phyloP scores from a whole-genome alignment of 768 basidiomycete species.

The Collybia sordida region DNA sequence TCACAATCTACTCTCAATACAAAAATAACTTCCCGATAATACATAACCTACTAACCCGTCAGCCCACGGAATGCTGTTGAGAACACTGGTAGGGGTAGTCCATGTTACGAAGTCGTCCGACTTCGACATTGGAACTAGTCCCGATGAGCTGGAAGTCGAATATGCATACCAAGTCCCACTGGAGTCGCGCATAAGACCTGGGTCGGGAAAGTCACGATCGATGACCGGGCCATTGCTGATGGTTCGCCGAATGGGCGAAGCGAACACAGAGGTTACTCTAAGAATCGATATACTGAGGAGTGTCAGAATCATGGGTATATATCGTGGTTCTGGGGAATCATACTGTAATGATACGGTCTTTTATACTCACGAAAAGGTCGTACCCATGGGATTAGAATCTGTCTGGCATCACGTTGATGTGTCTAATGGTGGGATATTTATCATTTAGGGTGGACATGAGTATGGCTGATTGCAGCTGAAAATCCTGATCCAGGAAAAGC shows the following conservation, averaged over 20 bases:
- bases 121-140: slow-evolving; percentile 4
- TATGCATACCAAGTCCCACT: slow-evolving; percentile 4
- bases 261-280: not conserved
- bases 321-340: too few species aligned
- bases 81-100: not conserved
- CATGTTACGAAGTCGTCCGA: not conserved
- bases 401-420: too few species aligned
- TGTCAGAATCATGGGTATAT: not conserved
- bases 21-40: too few species aligned
- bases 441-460: too few species aligned
- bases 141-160: slow-evolving; percentile 1
- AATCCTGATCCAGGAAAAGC: too few species aligned
- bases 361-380: too few species aligned
- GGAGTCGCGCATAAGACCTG: slow-evolving; percentile 3
- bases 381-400: too few species aligned
- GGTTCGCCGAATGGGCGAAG: not conserved
- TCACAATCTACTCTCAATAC: not conserved
- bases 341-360: too few species aligned
- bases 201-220: slow-evolving; percentile 2
- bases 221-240: slow-evolving; percentile 4
- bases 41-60: not conserved
- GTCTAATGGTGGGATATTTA: too few species aligned
- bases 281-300: not conserved
- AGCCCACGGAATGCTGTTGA: slow-evolving; percentile 1
- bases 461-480: too few species aligned